Conservation (phyloP, 2,329 filamentous ascomycete species). For the Botrytis deweyae region DNA sequence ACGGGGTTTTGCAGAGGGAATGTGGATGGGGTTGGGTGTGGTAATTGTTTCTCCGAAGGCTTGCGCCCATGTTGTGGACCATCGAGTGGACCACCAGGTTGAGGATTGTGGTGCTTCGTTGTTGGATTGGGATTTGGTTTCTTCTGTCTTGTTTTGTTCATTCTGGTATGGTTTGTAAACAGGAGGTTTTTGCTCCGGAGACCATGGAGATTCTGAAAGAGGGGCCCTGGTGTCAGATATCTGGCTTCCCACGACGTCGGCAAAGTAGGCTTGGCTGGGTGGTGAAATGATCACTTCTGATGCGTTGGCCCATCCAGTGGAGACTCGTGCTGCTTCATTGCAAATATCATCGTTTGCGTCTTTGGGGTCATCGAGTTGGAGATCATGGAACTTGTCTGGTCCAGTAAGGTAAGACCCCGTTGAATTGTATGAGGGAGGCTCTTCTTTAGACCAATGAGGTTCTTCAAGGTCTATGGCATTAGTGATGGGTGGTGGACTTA, state of each 20-base stretch:
- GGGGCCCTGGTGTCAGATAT: neutral
- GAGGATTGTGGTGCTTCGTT: neutral
- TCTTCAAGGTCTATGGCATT: neutral
- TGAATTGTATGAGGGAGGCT: neutral
- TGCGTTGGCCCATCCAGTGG: neutral
- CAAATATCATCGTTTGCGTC: neutral
- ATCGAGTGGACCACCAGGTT: neutral
- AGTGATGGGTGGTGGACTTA: fast-evolving
- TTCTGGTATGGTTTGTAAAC: neutral
- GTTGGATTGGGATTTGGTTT: fast-evolving
- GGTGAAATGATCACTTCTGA: neutral
- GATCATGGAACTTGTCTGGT: neutral
- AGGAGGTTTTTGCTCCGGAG: neutral
- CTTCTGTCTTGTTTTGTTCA: neutral
- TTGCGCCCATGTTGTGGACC: neutral
- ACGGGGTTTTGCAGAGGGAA: neutral
- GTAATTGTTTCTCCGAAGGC: neutral
- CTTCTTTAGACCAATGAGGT: neutral
- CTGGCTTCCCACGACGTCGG: neutral
- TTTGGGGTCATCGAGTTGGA: neutral
- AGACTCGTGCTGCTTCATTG: neutral
- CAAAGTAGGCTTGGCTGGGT: neutral
- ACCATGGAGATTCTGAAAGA: neutral
- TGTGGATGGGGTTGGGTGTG: neutral
- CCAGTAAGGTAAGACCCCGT: neutral